Base-by-base conservation (phyloP, 2,329 filamentous ascomycete genomes). In the Cercospora sesami region DNA sequence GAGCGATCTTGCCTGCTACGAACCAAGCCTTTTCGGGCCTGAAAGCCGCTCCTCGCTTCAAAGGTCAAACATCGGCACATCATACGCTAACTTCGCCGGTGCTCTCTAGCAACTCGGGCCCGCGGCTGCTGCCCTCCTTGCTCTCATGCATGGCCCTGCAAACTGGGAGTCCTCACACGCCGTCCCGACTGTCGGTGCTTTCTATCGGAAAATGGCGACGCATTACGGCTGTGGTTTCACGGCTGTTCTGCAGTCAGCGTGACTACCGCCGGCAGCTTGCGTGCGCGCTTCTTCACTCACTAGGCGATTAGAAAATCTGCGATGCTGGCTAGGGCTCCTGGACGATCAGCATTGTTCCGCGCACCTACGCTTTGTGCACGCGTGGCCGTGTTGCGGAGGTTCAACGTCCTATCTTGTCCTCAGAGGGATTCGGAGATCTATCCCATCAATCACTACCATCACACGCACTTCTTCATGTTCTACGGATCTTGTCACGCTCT, bases 61-160 rank as follows among this genome's bases (percentile, higher is more conserved):
- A n/a, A 28, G 62, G 62, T 7, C 16, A 64, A 64, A 59, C 55
- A 36, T 36, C 55, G 55, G 55, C 55, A 59, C 31, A 21, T 59
- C 30, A 33, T 21, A 36, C 55, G 31, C 55, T 59, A 36, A 36
- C 30, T 18, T 31, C 16, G 21, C 39, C 62, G 62, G 62, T 18
- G 6, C 14, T 8, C 23, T 26, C 53, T 30, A 42, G 51, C 21
- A 12, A 33, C 21, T 30, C 62, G 62, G 62, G 23, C 30, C 62
- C 14, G 33, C 62, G 51, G 14, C 12, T 16, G 16, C 21, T 30
- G 28, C 53, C 18, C 21, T 28, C 5, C 31, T 16, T 57, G 26
- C 30, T 23, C 9, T 9, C 7, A 59, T 12, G 55, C 55, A 59
- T 59, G 28, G 16, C 55, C 55, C 55, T 36, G 55, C 16, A n/a